Evolutionary conservation across 495 filamentous ascomycete species (phyloP), one percentile per base, ranked within the genome.

Genomic region (Jackrogersella minutella): DNA sequence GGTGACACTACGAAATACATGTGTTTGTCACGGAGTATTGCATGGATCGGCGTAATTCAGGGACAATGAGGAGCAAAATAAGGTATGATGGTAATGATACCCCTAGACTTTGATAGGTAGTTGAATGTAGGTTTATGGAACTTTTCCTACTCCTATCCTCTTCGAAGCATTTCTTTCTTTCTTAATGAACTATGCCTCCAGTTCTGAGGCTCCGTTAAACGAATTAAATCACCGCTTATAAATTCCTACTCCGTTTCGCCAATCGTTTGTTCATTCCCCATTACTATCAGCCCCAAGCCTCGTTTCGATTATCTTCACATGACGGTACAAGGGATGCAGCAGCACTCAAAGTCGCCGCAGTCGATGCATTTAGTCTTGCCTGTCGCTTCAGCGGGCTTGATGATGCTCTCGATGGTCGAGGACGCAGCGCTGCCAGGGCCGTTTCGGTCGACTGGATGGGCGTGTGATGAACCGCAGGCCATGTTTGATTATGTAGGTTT

Each of bases 331-430:
- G 79, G 78, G 55, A 79, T 78, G 58, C 80, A 81, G 69, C 79
- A 83, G 66, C 80, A 83, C 22, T 80, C 78, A 53, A 74, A 79
- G 24, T 72, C 79, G 39, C 74, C 79, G 46, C 80, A 83, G 56
- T 80, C 78, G 21, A 81, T 66, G 58, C 80, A 81, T 17, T 74
- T 74, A 2, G 78, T 80, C 75, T 78, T 76, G n/a, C 73, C 77
- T 49, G 71, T 68, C 6, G 71, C 72, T 28, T 69, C 66, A 11
- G 72, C 74, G 1, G 74, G 74, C 58, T 80, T 81, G 46, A 81
- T 70, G 70, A 82, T 78, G 41, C 70, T 76, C 51, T 71, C 73
- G 60, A 79, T 73, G 17, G 74, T 79, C 10, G 75, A 78, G 17
- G 74, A 61, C 8, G 80, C 78, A 22, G 73, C 66, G 30, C 74